Evolutionary conservation across 805 yeast species (phyloP), one percentile per base, ranked within the genome.

Genomic region (Saturnispora sekii): DNA sequence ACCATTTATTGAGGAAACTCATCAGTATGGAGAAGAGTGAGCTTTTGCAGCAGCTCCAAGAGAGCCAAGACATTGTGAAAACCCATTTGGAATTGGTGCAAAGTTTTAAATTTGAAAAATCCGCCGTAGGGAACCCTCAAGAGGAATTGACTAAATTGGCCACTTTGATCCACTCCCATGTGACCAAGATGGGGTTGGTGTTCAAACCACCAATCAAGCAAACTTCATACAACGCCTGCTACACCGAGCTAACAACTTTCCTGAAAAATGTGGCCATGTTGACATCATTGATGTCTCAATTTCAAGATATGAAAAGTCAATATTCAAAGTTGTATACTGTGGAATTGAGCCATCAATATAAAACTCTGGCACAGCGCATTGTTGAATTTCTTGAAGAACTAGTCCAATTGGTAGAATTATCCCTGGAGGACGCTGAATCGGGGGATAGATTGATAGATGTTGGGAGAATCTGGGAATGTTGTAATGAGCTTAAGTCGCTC

Each of bases 141-240:
- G 65, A 62, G 5, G 95, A 86, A 53, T 54, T 84, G 12, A 60
- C 56, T 5, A 87, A 86, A 57, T 55, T 84, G 6, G 59, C 76
- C 15, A 69, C 73, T 46, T 64, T 86, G 34, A 67, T 81, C 8
- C 79, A 72, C 59, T 88, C 95, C 1, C 88, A 84, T 57, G 69
- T 81, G 2, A 86, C 95, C 2, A 85, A 85, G 58, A 66, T 84
- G 5, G 89, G 88, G 1, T 70, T 82, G 26, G 74, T 81, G 0
- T 82, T 78, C 65, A 77, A 76, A 53, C 79, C 84, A 2, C 78
- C 79, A 1, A 69, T 74, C 36, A 57, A 56, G 16, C 63, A 68
- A 17, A 56, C 62, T 0, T 66, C 65, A 40, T 54, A 55, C 43
- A 53, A 49, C 5, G 77, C 82, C 1, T 79, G 81, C 0, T 66